Evolutionary conservation across 345 rosid genomes (phyloP).

Genomic region (Eucalyptus camaldulensis): DNA sequence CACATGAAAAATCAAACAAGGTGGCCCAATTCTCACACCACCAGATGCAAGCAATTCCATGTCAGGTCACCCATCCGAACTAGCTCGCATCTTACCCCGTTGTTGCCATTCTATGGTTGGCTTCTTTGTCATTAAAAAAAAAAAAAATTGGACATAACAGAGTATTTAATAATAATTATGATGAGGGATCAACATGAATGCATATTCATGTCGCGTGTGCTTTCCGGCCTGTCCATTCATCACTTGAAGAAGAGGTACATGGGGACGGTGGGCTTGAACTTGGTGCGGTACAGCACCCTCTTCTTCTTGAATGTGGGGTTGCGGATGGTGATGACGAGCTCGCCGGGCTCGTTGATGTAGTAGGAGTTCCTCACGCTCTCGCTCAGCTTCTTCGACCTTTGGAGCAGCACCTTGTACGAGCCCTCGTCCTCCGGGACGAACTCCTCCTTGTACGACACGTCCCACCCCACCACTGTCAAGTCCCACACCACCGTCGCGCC

Average conservation of each 20-base stretch:
- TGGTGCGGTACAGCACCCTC: constrained; percentile 32
- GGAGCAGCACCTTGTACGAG: constrained; percentile 28
- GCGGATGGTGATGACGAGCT: constrained; percentile 29
- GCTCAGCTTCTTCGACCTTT: constrained; percentile 9
- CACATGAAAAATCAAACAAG: neutral
- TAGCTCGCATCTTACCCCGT: neutral
- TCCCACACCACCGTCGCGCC: constrained; percentile 46
- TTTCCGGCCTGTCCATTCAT: neutral
- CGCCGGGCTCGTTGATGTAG: constrained; percentile 44
- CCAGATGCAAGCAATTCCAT: neutral
- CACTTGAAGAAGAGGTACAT: neutral
- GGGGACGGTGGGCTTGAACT: constrained; percentile 29
- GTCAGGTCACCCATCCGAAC: neutral
- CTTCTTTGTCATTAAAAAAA: neutral
- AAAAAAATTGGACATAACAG: neutral
- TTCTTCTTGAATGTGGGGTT: constrained; percentile 25
- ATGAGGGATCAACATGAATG: neutral
- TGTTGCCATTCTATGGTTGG: neutral
- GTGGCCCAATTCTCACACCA: neutral
- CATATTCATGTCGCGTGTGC: neutral
- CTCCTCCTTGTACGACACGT: constrained; percentile 35
- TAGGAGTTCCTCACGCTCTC: constrained; percentile 32
- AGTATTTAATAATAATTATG: neutral
- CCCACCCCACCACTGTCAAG: constrained; percentile 40
- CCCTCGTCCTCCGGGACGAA: constrained; percentile 61